Base-by-base conservation (phyloP, 805 yeast species). In the Lipomyces oligophaga region DNA sequence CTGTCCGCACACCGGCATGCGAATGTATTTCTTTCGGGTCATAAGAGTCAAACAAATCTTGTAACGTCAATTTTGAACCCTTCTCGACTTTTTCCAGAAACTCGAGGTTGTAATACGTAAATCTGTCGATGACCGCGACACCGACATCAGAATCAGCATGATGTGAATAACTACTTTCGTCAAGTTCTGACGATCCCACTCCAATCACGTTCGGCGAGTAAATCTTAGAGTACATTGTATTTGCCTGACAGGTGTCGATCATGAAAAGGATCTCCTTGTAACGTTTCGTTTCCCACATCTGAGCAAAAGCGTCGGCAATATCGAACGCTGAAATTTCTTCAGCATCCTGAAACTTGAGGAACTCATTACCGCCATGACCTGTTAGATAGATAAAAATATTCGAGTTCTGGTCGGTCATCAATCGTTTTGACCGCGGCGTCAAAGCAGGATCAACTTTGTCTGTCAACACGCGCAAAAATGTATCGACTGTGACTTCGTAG, bases 181-280 rank as follows among this genome's bases (percentile, higher is more conserved):
- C 95, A 5, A 86, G 54, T 55, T 76, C 83, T 7, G 95, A 84
- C 1, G 96, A 87, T 0, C 98, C 99, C 28, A 90, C 94, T 1
- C 96, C 86, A 42, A 93, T 67, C 37, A 93, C 79, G 63, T 93
- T 88, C 27, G 98, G 97, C 7, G 96, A 83, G 63, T 87, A 88
- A 62, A 90, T 80, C 61, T 83, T 78, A 47, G 94, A 82, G 68
- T 84, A 93, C 98, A 93, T 90, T 13, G 98, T 87, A 67, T 90
- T 93, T 21, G 98, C 98, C 71, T 93, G 98, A 63, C 99, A 93
- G 0, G 99, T 93, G 66, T 93, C 99, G 55, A 93, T 84, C 97
- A 93, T 93, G 68, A 93, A 93, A 62, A 93, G 80, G 27, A 93
- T 85, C 70, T 93, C 97, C 59, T 89, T 88, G 70, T 93, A 93